A percentile compares a stretch with the other conserved stretches of the same genome.
phyloP scores from a whole-genome alignment of 345 rosid species.

The Anastatica hierochuntica region DNA sequence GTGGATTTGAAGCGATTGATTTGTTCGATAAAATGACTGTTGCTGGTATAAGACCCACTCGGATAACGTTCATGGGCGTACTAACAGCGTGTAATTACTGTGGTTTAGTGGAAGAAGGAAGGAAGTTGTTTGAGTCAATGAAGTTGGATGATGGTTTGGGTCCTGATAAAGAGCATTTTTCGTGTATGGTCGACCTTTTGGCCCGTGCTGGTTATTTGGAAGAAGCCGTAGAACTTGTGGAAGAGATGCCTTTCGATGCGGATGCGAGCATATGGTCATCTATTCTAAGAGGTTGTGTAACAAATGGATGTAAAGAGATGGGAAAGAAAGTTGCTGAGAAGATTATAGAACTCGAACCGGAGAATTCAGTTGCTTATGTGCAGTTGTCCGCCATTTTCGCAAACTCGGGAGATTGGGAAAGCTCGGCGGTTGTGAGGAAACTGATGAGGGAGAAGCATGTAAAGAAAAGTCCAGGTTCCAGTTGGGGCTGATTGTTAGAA shows the following conservation, averaged over 20 bases:
- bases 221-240: slow-evolving; percentile 51
- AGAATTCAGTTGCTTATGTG: slow-evolving; percentile 60
- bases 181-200: slow-evolving; percentile 76
- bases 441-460: background rate
- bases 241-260: slow-evolving; percentile 47
- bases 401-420: slow-evolving; percentile 63
- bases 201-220: slow-evolving; percentile 64
- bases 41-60: slow-evolving; percentile 42
- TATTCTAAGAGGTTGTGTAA: slow-evolving; percentile 66
- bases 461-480: background rate
- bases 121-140: slow-evolving; percentile 54
- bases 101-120: slow-evolving; percentile 69
- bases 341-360: slow-evolving; percentile 74
- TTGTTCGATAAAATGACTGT: slow-evolving; percentile 62
- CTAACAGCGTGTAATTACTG: slow-evolving; percentile 57
- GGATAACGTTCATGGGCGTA: slow-evolving; percentile 50
- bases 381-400: slow-evolving; percentile 63
- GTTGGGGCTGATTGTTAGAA: background rate
- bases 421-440: background rate
- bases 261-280: slow-evolving; percentile 73
- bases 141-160: slow-evolving; percentile 39
- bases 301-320: slow-evolving; percentile 49
- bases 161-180: slow-evolving; percentile 64
- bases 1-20: slow-evolving; percentile 47
- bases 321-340: slow-evolving; percentile 59